phyloP scores from a whole-genome alignment of 129 eudicot genomes.

The Glebionis coronaria region DNA sequence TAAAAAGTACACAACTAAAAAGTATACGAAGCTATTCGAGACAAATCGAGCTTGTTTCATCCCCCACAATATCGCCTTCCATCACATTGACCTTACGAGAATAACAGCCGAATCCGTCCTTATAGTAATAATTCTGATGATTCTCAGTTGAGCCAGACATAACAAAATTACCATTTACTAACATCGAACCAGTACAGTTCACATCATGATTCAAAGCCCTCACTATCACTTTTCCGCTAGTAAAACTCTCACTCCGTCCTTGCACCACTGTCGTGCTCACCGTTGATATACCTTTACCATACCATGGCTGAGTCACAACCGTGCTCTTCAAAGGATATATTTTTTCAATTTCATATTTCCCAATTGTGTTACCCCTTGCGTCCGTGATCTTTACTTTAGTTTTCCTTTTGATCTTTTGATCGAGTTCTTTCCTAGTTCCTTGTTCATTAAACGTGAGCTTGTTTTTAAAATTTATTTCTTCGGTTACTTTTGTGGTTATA shows the following conservation, averaged over 20 bases:
- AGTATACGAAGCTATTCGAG: neutral
- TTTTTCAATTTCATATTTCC: conserved; percentile 20
- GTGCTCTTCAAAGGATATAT: conserved; percentile 39
- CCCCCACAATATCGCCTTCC: conserved; percentile 36
- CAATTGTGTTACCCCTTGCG: conserved; percentile 21
- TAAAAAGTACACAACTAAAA: too few relatives aligned
- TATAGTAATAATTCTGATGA: conserved; percentile 41
- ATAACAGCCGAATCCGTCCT: conserved; percentile 53
- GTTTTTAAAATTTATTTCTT: conserved; percentile 42
- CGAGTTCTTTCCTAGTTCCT: conserved; percentile 39
- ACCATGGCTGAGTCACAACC: conserved; percentile 31
- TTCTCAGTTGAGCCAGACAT: conserved; percentile 52
- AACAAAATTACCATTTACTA: conserved; percentile 56
- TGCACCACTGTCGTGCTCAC: conserved; percentile 50
- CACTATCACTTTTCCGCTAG: conserved; percentile 3
- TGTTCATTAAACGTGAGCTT: conserved; percentile 29
- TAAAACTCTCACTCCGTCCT: conserved; percentile 34
- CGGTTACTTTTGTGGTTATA: conserved; percentile 31
- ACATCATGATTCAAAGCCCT: conserved; percentile 38
- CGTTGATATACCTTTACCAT: conserved; percentile 31
- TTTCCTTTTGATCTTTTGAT: conserved; percentile 42
- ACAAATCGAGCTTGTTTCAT: conserved; percentile 37
- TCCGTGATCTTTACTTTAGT: conserved; percentile 36
- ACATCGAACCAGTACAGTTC: conserved; percentile 62
- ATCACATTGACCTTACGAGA: conserved; percentile 44